These are phyloP conservation scores for Tetracladium setigerum DNA, from an alignment of 495 filamentous ascomycete genomes.

Conservation along the genomic window DNA sequence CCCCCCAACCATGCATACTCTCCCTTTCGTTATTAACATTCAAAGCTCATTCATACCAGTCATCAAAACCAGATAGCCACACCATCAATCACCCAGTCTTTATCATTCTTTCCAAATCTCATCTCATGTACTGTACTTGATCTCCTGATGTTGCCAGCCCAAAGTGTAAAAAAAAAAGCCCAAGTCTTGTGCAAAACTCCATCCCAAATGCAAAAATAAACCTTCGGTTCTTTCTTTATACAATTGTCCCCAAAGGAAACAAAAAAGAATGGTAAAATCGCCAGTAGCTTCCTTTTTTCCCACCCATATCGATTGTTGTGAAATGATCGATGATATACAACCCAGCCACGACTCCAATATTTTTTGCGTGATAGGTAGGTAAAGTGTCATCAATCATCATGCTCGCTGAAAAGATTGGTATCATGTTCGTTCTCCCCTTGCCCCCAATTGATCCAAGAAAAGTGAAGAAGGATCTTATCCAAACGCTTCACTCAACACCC, in stretches of 20 bases:
- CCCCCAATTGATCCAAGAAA: not conserved
- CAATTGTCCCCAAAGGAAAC: not conserved
- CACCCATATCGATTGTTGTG: not conserved
- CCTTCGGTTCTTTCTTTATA: constrained; percentile 10
- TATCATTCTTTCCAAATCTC: not conserved
- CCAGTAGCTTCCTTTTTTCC: not conserved
- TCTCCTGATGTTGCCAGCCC: not conserved
- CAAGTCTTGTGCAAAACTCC: constrained; percentile 17
- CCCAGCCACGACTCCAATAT: not conserved
- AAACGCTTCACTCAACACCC: constrained; percentile 34
- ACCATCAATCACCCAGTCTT: not conserved
- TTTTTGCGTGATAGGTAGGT: not conserved
- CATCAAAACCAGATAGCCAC: constrained; percentile 2
- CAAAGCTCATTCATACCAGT: constrained; percentile 4
- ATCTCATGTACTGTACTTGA: too few relatives aligned
- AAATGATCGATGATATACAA: not conserved
- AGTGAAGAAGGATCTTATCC: constrained; percentile 2
- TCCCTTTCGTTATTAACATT: constrained; percentile 15
- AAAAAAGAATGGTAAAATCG: too few relatives aligned
- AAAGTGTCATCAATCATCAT: constrained; percentile 10
- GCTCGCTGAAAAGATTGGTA: constrained; percentile 19
- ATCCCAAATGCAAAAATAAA: constrained; percentile 18
- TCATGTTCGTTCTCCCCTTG: constrained; percentile 2
- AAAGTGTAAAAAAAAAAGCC: constrained; percentile 5
- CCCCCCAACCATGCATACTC: not conserved